Base-by-base conservation (phyloP, 192 early-diverging fungal genomes). In the Gigaspora rosea region DNA sequence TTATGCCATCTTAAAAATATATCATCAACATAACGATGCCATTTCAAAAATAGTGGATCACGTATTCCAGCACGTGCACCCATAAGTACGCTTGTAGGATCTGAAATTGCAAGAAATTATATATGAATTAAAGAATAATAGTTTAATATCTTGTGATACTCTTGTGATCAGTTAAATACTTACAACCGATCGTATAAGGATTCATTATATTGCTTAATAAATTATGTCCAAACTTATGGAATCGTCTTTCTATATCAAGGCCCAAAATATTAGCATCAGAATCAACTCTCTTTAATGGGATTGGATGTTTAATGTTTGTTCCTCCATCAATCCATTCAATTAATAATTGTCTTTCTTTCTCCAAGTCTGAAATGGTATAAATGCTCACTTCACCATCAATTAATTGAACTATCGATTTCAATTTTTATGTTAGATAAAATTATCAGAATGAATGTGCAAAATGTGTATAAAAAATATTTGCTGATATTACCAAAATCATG, bases 31-130 rank as follows among this genome's bases (percentile, higher is more conserved):
- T 66, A 35, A 66, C 64, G 64, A 66, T 66, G 64, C 64, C 64
- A 66, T 66, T 35, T 66, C 64, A 33, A 66, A 46, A 66, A 66
- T 47, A 66, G 41, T 15, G 64, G 64, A 66, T 66, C 64, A 41
- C 64, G 64, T 32, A 36, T 41, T 22, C 64, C 64, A 3, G 35
- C 64, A 66, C 64, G 64, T 41, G 64, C 64, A 8, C 64, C 64
- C 35, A 66, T 35, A 35, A 66, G 36, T 9, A 66, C 64, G 15
- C 64, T 66, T 66, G 64, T 41, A 9, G 41, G 27, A 36, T 33
- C 64, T 65, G 15, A 16, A 15, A 41, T 41, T 41, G 7, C 2
- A 41, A 6, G 41, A 2, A 41, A 6, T 41, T 27, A 27, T 27
- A 1, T 27, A 2, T 41, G 41, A 41, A 41, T 41, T 56, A 56